A percentile compares a stretch with the other conserved stretches of the same genome.
Conservation (phyloP, 805 yeast species). For the Hanseniaspora pseudoguilliermondii region DNA sequence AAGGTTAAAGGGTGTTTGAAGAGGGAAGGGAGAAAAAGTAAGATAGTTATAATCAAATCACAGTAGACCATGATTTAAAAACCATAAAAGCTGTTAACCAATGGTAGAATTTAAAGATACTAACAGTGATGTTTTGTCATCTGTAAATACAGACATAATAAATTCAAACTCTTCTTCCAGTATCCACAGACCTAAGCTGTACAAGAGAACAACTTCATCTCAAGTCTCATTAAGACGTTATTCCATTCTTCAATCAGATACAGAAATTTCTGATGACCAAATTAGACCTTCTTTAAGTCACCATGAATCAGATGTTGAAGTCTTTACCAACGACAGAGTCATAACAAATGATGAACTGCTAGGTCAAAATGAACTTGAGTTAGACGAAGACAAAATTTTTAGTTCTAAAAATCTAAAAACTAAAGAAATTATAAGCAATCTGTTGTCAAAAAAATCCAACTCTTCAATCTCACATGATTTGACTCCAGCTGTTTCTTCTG, state of each 20-base stretch:
- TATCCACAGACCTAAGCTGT: constrained; percentile 6
- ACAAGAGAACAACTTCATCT: constrained; percentile 11
- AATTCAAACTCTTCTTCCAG: neutral
- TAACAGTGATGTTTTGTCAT: neutral
- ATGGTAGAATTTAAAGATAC: neutral
- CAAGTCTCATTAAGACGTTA: constrained; percentile 8
- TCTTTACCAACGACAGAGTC: constrained; percentile 18
- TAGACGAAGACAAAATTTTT: neutral
- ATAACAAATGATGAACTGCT: constrained; percentile 13
- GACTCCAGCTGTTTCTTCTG: neutral
- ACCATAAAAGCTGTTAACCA: neutral
- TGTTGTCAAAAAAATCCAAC: neutral
- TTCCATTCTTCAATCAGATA: constrained; percentile 22
- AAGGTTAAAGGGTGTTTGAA: too few relatives aligned
- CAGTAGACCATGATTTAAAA: neutral
- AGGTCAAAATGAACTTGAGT: neutral
- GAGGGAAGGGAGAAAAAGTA: too few relatives aligned
- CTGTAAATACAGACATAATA: neutral
- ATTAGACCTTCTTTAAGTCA: constrained; percentile 26
- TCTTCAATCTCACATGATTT: neutral
- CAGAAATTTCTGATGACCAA: constrained; percentile 28
- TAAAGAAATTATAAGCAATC: neutral
- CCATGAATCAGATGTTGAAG: constrained; percentile 24
- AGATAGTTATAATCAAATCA: neutral
- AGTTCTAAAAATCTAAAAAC: neutral